phyloP scores from a whole-genome alignment of 140 eudicot species.

The Ambrosia hybrid region DNA sequence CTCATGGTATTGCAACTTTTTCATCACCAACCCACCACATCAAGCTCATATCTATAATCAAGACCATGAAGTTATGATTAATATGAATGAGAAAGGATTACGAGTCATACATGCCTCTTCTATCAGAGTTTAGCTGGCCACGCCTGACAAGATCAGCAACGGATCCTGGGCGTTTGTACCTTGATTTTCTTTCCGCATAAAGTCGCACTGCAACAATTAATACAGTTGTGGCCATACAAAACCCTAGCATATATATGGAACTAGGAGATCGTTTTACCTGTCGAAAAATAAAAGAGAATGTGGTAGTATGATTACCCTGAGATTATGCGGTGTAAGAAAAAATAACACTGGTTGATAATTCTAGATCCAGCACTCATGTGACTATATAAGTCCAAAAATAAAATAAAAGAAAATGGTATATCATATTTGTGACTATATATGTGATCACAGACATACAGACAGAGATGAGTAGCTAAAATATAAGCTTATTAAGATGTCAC shows the following conservation, averaged over 20 bases:
- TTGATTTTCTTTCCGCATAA: constrained; percentile 43
- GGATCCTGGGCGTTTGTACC: constrained; percentile 66
- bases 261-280: constrained; percentile 52
- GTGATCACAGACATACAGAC: neutral
- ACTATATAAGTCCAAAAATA: too few species aligned
- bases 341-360: neutral
- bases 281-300: constrained; percentile 9
- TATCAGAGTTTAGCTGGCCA: constrained; percentile 87
- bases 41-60: too few species aligned
- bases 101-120: constrained; percentile 99
- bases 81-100: constrained; percentile 11
- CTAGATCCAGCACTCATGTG: too few species aligned
- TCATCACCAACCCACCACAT: too few species aligned
- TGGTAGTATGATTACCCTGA: neutral
- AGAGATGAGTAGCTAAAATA: neutral
- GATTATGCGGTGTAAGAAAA: neutral
- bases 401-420: too few species aligned
- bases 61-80: too few species aligned
- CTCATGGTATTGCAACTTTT: too few species aligned
- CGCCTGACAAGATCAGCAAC: constrained; percentile 99
- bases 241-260: constrained; percentile 47
- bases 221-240: constrained; percentile 49
- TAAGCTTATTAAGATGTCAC: too few species aligned
- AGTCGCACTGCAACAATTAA: constrained; percentile 58
- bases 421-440: too few species aligned